Percentiles rank a stretch among this genome's conserved stretches.
Conservation (phyloP, 2,329 filamentous ascomycete species). For the Aspergillus fumigatus region DNA sequence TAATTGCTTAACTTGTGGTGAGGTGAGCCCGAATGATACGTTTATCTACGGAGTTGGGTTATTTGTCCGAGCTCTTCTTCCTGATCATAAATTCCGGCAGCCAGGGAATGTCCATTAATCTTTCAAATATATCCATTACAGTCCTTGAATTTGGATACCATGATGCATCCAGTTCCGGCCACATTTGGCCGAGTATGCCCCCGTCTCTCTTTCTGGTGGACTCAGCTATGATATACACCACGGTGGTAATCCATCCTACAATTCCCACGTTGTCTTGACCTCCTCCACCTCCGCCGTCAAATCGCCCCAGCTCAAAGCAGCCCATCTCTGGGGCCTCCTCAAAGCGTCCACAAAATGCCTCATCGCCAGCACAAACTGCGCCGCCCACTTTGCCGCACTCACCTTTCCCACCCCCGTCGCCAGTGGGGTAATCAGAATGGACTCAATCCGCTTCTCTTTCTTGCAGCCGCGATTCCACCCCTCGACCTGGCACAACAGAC, state of each 20-base stretch:
- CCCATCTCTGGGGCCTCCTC: conserved; percentile 43
- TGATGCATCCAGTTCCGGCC: no score
- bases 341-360: conserved; percentile 50
- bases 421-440: conserved; percentile 50
- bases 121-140: no score
- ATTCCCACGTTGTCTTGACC: conserved; percentile 25
- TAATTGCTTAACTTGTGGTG: no score
- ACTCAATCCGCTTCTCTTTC: conserved; percentile 31
- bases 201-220: no score
- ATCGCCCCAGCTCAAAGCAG: conserved; percentile 34
- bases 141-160: no score
- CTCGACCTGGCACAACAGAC: conserved; percentile 46
- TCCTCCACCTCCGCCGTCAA: conserved; percentile 20
- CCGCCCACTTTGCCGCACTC: conserved; percentile 47
- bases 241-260: neutral
- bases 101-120: no score
- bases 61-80: no score
- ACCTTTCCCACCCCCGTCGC: conserved; percentile 48
- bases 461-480: conserved; percentile 39
- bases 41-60: no score
- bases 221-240: no score
- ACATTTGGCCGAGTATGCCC: no score
- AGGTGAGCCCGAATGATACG: no score
- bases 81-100: no score
- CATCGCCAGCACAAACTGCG: conserved; percentile 48